Evolutionary conservation across 2,329 filamentous ascomycete genomes (phyloP).

Genomic region (Verticillium isaacii): DNA sequence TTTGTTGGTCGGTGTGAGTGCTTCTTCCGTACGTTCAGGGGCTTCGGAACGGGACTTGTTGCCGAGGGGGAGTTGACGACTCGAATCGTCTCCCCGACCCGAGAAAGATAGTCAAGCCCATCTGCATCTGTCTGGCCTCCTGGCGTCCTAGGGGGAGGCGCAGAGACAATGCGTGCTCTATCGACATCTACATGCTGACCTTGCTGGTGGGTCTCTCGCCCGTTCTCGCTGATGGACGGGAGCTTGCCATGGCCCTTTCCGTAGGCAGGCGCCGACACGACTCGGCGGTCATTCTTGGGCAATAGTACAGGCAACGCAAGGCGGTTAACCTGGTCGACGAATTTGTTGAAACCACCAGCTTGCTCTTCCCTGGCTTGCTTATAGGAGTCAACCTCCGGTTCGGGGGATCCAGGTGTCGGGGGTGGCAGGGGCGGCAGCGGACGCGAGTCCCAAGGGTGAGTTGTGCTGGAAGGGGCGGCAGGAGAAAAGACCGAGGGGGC

Average conservation of each 20-base stretch:
- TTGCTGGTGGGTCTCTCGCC: conserved; percentile 12
- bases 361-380: conserved; percentile 4
- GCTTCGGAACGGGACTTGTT: conserved; percentile 28
- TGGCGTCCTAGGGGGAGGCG: conserved; percentile 27
- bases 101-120: conserved; percentile 39
- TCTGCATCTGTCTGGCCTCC: conserved; percentile 21
- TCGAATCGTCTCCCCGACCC: conserved; percentile 47
- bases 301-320: conserved; percentile 23
- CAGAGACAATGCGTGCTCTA: conserved; percentile 42
- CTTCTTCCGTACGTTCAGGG: conserved; percentile 38
- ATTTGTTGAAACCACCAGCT: conserved; percentile 9
- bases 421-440: conserved; percentile 47
- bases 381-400: not conserved
- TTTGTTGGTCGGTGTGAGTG: conserved; percentile 4
- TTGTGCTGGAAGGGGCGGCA: conserved; percentile 16
- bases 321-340: conserved; percentile 13
- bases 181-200: conserved; percentile 11
- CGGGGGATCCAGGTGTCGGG: not conserved
- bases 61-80: conserved; percentile 46
- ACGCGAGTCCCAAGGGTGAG: conserved; percentile 36
- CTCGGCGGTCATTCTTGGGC: conserved; percentile 37
- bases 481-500: conserved; percentile 20
- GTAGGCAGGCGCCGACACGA: conserved; percentile 47
- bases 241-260: conserved; percentile 33
- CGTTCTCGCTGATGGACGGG: conserved; percentile 45